Percentiles rank a stretch among this genome's conserved stretches.
These are phyloP conservation scores for Russula ochroleuca DNA, from an alignment of 768 basidiomycete species.

Conservation along the genomic window DNA sequence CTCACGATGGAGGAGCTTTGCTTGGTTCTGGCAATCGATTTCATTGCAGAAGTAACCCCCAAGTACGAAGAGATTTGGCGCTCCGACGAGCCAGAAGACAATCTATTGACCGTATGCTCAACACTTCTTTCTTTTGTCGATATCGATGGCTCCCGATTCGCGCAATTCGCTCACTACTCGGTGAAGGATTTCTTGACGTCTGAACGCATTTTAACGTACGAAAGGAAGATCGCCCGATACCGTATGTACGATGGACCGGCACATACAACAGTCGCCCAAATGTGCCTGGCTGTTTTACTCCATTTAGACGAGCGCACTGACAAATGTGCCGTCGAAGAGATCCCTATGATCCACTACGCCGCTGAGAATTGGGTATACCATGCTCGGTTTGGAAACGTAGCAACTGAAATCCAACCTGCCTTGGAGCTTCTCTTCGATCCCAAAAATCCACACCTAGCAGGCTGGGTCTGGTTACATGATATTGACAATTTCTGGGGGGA, in stretches of 20 bases:
- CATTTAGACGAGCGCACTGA: constrained; percentile 3
- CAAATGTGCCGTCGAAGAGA: not conserved
- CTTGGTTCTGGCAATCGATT: constrained; percentile 17
- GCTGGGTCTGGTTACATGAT: constrained; percentile 20
- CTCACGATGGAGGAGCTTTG: constrained; percentile 16
- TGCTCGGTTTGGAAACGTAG: constrained; percentile 12
- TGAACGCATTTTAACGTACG: constrained; percentile 3
- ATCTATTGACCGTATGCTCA: constrained; percentile 3
- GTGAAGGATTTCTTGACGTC: constrained; percentile 16
- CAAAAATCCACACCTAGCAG: constrained; percentile 13
- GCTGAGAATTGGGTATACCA: constrained; percentile 17
- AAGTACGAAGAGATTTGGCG: constrained; percentile 16
- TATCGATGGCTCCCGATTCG: constrained; percentile 8
- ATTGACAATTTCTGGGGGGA: constrained; percentile 9
- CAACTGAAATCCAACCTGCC: not conserved
- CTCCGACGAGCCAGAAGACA: constrained; percentile 8
- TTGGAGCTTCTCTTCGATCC: constrained; percentile 11
- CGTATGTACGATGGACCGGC: constrained; percentile 3
- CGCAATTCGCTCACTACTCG: constrained; percentile 11
- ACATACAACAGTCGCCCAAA: constrained; percentile 9
- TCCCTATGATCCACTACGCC: constrained; percentile 17
- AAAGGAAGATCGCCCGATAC: constrained; percentile 9
- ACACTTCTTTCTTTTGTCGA: constrained; percentile 15
- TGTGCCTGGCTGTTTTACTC: constrained; percentile 17
- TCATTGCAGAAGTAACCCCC: constrained; percentile 11